A percentile compares a stretch with the other conserved stretches of the same genome.
These are phyloP conservation scores for Prunus yedoensis DNA, from an alignment of 331 rosid species.

Conservation along the genomic window DNA sequence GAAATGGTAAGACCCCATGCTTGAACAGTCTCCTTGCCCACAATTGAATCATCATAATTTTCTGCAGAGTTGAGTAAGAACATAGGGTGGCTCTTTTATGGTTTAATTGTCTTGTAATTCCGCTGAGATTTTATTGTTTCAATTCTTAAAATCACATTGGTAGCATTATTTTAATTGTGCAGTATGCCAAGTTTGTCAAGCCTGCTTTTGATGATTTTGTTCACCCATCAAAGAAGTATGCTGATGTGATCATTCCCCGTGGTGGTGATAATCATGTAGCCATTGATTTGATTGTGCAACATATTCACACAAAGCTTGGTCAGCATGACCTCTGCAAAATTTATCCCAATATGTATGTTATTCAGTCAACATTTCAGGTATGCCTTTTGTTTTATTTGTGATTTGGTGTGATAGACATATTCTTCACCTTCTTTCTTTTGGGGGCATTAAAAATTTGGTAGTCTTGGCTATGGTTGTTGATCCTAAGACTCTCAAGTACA, in stretches of 20 bases:
- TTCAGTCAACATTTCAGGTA: constrained; percentile 99
- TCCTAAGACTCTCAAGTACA: neutral
- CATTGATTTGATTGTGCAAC: constrained; percentile 96
- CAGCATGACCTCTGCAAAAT: constrained; percentile 96
- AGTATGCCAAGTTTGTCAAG: constrained; percentile 98
- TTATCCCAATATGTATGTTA: constrained; percentile 82
- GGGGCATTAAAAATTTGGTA: neutral
- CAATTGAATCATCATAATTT: neutral
- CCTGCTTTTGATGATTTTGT: constrained; percentile 99
- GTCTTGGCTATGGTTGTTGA: constrained; percentile 7
- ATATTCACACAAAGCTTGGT: constrained; percentile 90
- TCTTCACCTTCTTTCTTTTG: neutral
- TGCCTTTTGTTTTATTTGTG: neutral
- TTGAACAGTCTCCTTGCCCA: constrained; percentile 1
- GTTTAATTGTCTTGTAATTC: neutral
- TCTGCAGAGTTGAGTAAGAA: neutral
- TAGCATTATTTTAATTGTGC: constrained; percentile 30
- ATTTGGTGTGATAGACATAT: constrained; percentile 15
- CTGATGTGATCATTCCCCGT: constrained; percentile 95
- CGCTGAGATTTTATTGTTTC: neutral
- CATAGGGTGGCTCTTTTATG: neutral
- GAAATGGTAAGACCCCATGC: constrained; percentile 58
- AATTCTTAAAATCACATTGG: constrained; percentile 16
- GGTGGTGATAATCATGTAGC: constrained; percentile 99
- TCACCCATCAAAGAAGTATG: constrained; percentile 96